Conservation (phyloP, 2,329 filamentous ascomycete genomes). For the Biscogniauxia sp. region DNA sequence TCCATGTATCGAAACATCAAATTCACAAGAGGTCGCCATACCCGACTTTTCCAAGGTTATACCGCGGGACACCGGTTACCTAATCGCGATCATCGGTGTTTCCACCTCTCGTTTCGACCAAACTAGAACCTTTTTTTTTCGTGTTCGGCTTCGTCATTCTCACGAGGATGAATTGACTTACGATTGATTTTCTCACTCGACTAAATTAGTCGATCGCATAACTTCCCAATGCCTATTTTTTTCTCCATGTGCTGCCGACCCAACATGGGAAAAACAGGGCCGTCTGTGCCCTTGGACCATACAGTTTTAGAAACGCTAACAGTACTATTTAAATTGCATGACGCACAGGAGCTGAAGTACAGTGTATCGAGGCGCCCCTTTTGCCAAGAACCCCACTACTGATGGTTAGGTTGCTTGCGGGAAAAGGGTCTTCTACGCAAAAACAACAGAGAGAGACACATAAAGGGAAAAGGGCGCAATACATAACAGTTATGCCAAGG, state of each 20-base stretch:
- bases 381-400: neutral
- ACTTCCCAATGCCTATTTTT: neutral
- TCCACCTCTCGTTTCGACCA: neutral
- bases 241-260: neutral
- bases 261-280: neutral
- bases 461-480: no score
- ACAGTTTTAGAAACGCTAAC: neutral
- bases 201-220: neutral
- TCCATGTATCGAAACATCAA: no score
- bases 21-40: neutral
- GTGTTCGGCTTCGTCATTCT: neutral
- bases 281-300: neutral
- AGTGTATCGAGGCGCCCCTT: neutral
- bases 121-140: no score
- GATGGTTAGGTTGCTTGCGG: neutral
- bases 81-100: neutral
- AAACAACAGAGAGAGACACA: neutral
- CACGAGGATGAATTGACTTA: neutral
- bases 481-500: neutral
- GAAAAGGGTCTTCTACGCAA: neutral
- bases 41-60: neutral
- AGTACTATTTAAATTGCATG: neutral
- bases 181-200: no score
- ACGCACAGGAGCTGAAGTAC: neutral
- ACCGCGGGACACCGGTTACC: neutral